phyloP scores from a whole-genome alignment of 345 rosid genomes.

The Sonneratia alba region DNA sequence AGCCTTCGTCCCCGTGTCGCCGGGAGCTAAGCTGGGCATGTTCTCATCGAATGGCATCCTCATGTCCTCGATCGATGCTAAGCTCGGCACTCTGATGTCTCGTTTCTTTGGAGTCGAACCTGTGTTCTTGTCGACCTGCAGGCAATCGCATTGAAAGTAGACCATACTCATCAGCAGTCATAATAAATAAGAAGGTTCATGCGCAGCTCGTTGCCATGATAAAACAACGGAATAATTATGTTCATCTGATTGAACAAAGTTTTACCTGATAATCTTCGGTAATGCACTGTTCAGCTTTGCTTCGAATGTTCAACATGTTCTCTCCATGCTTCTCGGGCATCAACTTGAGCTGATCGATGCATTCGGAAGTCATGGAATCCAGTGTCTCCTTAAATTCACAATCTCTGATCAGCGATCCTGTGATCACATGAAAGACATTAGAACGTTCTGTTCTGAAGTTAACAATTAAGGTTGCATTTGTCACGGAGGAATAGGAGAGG shows the following conservation, averaged over 20 bases:
- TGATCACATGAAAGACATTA: conserved; percentile 1
- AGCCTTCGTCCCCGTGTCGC: conserved; percentile 22
- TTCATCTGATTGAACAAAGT: not conserved
- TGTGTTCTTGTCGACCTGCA: conserved; percentile 51
- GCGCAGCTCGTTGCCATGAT: no score
- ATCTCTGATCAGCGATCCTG: conserved; percentile 52
- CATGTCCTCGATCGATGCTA: conserved; percentile 63
- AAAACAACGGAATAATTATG: no score
- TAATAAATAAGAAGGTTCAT: not conserved
- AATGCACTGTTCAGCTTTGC: conserved; percentile 57
- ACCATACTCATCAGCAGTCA: not conserved
- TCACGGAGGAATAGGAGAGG: no score
- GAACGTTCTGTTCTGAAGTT: no score
- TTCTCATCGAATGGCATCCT: conserved; percentile 18
- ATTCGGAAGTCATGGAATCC: conserved; percentile 40
- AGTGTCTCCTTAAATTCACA: conserved; percentile 40
- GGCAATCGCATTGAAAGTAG: not conserved
- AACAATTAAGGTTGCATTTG: no score
- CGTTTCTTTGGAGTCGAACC: conserved; percentile 44
- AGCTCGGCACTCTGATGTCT: conserved; percentile 48
- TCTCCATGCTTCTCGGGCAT: conserved; percentile 55
- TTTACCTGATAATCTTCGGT: conserved; percentile 66
- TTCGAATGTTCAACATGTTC: conserved; percentile 41
- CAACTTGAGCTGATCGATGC: conserved; percentile 42
- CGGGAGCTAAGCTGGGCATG: conserved; percentile 9